phyloP scores from a whole-genome alignment of 1,139 yeast genomes.

The Suhomyces terraborum region DNA sequence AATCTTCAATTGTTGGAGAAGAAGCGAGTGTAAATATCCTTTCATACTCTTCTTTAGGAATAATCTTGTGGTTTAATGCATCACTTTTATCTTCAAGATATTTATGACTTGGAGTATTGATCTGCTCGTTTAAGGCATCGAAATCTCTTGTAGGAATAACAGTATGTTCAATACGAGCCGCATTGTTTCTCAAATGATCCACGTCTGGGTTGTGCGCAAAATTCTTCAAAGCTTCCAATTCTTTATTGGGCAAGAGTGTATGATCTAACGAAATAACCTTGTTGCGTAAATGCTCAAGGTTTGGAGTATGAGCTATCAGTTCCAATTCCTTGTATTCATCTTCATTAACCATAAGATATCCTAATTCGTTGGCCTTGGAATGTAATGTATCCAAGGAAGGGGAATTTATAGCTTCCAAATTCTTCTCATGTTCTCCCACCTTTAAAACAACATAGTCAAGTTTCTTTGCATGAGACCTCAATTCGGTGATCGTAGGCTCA shows the following conservation, averaged over 20 bases:
- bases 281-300: constrained; percentile 21
- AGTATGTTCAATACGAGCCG: constrained; percentile 18
- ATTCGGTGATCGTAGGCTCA: constrained; percentile 28
- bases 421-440: constrained; percentile 9
- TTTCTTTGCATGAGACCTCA: constrained; percentile 33
- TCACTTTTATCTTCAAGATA: constrained; percentile 16
- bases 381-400: constrained; percentile 26
- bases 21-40: constrained; percentile 17
- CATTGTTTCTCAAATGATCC: constrained; percentile 27
- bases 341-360: constrained; percentile 22
- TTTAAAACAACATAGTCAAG: constrained; percentile 24
- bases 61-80: neutral
- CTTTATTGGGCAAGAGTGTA: constrained; percentile 21
- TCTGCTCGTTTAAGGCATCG: constrained; percentile 14
- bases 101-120: constrained; percentile 20
- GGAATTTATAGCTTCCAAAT: constrained; percentile 12
- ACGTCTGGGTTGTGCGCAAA: constrained; percentile 19
- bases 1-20: constrained; percentile 26
- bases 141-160: constrained; percentile 21
- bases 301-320: constrained; percentile 22
- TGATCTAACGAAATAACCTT: constrained; percentile 20
- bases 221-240: constrained; percentile 15
- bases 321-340: constrained; percentile 12
- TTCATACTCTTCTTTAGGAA: constrained; percentile 15
- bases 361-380: constrained; percentile 18